A percentile compares a stretch with the other conserved stretches of the same genome.
These are phyloP conservation scores for Hippophae tibetana DNA, from an alignment of 306 rosid species.

Conservation along the genomic window DNA sequence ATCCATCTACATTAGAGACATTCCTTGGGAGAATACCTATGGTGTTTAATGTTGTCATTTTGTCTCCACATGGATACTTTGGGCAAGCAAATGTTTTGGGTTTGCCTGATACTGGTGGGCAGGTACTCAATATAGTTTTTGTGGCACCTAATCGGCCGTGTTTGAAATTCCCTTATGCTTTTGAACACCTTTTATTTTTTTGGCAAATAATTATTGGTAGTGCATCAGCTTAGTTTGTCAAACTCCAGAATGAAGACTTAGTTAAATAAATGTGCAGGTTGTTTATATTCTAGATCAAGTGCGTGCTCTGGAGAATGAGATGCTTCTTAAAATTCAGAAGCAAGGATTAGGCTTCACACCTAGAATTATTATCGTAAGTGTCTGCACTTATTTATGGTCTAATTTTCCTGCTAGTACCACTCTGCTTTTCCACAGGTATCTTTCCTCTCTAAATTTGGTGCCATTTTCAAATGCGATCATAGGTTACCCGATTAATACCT, in stretches of 20 bases:
- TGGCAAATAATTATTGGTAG: no score
- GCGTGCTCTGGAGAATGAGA: constrained; percentile 90
- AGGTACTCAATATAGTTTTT: constrained; percentile 39
- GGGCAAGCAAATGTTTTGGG: constrained; percentile 97
- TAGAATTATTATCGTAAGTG: constrained; percentile 70
- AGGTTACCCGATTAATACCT: constrained; percentile 86
- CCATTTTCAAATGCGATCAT: constrained; percentile 3
- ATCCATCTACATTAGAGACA: constrained; percentile 74
- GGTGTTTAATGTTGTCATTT: constrained; percentile 83
- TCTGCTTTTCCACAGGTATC: neutral
- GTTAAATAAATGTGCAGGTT: constrained; percentile 35
- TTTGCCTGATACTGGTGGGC: constrained; percentile 97
- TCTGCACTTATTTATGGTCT: constrained; percentile 1
- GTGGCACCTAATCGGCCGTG: neutral
- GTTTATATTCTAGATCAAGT: constrained; percentile 96
- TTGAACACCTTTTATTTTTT: no score
- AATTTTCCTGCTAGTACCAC: constrained; percentile 7
- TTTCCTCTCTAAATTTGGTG: neutral
- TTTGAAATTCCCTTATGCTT: no score
- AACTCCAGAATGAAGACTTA: neutral
- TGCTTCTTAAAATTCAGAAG: constrained; percentile 67
- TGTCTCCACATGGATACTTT: constrained; percentile 89
- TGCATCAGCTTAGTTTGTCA: neutral
- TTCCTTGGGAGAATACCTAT: constrained; percentile 88
- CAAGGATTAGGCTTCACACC: constrained; percentile 77